Conservation (phyloP, 306 rosid genomes). For the Ormosia emarginata region DNA sequence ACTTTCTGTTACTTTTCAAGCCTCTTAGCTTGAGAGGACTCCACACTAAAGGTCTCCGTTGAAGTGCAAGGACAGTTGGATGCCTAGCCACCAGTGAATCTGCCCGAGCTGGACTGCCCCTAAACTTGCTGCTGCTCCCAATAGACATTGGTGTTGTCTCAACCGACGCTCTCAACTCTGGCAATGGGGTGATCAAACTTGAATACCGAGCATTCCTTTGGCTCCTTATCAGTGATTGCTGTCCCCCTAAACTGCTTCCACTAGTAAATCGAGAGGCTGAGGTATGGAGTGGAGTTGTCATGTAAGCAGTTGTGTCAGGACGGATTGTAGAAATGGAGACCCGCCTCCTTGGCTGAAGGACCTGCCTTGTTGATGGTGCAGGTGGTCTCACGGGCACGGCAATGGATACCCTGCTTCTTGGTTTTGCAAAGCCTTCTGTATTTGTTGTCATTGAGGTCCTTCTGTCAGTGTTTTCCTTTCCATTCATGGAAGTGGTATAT, state of each 20-base stretch:
- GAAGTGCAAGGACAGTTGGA: conserved; percentile 52
- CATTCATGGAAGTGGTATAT: conserved; percentile 26
- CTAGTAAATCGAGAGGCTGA: conserved; percentile 49
- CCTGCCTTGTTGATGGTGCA: conserved; percentile 34
- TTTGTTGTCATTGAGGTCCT: conserved; percentile 34
- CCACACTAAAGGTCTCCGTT: conserved; percentile 69
- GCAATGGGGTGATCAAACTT: conserved; percentile 68
- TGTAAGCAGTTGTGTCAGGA: conserved; percentile 51
- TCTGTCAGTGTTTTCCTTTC: conserved; percentile 70
- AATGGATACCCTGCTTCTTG: conserved; percentile 68
- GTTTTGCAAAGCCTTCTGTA: conserved; percentile 27
- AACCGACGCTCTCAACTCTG: conserved; percentile 44
- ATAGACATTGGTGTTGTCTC: conserved; percentile 64
- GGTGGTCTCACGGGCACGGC: conserved; percentile 62
- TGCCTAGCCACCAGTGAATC: conserved; percentile 41
- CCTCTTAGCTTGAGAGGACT: conserved; percentile 77
- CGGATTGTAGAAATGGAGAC: conserved; percentile 76
- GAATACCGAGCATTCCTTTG: conserved; percentile 67
- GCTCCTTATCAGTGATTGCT: conserved; percentile 46
- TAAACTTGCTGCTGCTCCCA: conserved; percentile 77
- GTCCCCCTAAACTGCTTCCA: conserved; percentile 31
- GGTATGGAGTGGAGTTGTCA: conserved; percentile 64
- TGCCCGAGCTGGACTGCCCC: conserved; percentile 68
- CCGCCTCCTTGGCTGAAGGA: conserved; percentile 77
- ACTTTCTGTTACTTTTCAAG: conserved; percentile 54